A percentile compares a stretch with the other conserved stretches of the same genome.
These are phyloP conservation scores for Coemansia sp. DNA, from an alignment of 192 early-diverging fungal genomes.

Conservation along the genomic window DNA sequence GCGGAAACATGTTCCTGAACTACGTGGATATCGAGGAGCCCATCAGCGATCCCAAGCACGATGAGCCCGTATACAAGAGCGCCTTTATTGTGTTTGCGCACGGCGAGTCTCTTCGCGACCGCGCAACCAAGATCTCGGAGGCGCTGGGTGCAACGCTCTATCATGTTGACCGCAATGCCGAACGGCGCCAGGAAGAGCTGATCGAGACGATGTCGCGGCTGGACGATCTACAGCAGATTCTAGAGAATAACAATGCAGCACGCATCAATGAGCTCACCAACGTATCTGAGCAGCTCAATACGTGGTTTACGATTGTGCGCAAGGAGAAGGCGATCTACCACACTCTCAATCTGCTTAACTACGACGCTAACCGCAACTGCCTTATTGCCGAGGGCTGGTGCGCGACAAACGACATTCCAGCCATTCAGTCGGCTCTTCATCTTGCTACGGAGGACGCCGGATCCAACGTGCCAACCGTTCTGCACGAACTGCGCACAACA, in stretches of 20 bases:
- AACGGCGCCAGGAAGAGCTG: constrained; percentile 82
- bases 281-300: constrained; percentile 81
- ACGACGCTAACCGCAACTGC: constrained; percentile 89
- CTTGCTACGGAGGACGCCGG: constrained; percentile 85
- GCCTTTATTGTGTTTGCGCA: constrained; percentile 99
- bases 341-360: constrained; percentile 94
- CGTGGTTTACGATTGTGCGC: constrained; percentile 88
- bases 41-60: constrained; percentile 86
- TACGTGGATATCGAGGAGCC: constrained; percentile 94
- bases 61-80: constrained; percentile 89
- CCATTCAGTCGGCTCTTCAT: constrained; percentile 81
- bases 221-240: constrained; percentile 82
- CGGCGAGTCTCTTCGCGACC: constrained; percentile 83
- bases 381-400: constrained; percentile 99
- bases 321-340: constrained; percentile 99
- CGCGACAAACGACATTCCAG: constrained; percentile 80
- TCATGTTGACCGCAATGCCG: constrained; percentile 75
- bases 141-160: constrained; percentile 95
- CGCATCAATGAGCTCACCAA: constrained; percentile 81
- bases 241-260: constrained; percentile 83
- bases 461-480: constrained; percentile 82
- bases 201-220: constrained; percentile 80
- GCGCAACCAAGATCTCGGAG: constrained; percentile 93
- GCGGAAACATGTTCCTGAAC: constrained; percentile 97
- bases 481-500: constrained; percentile 82